Conservation (phyloP, 352 stramenopile species). For the Pythium coloratum region DNA sequence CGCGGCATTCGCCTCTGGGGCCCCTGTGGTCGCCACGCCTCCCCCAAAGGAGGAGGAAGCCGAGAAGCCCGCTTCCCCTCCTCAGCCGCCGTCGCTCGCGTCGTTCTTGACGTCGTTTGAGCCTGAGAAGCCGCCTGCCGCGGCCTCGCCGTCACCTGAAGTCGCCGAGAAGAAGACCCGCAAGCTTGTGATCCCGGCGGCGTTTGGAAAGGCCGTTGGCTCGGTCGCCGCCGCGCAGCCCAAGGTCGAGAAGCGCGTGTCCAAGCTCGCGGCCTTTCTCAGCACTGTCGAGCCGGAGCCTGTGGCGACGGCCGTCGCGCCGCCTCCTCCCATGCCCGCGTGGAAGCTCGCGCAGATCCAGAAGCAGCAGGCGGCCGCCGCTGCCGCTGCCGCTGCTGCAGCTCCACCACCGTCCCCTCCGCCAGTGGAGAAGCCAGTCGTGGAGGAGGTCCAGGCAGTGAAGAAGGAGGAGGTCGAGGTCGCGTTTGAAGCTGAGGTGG, state of each 20-base stretch:
- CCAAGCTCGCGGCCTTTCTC: constrained; percentile 65
- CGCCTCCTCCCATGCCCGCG: constrained; percentile 13
- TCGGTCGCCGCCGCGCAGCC: background rate
- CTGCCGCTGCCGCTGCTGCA: too few relatives aligned
- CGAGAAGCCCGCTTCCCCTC: constrained; percentile 7
- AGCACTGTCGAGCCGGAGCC: constrained; percentile 53
- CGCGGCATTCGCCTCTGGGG: constrained; percentile 36
- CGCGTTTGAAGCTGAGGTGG: constrained; percentile 13
- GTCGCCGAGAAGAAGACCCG: constrained; percentile 26
- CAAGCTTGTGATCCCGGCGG: constrained; percentile 36
- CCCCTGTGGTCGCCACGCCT: constrained; percentile 11
- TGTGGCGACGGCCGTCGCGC: constrained; percentile 7
- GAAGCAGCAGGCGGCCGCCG: background rate
- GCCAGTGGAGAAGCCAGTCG: constrained; percentile 7
- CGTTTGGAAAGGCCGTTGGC: constrained; percentile 24
- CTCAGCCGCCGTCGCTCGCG: constrained; percentile 15
- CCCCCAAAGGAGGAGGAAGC: constrained; percentile 12
- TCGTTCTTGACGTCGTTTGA: constrained; percentile 24
- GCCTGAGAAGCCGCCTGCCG: constrained; percentile 3
- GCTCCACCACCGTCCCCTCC: too few relatives aligned
- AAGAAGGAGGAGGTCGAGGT: constrained; percentile 27
- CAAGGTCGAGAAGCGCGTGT: constrained; percentile 28
- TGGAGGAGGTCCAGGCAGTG: background rate
- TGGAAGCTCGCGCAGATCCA: constrained; percentile 3
- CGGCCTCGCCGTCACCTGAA: background rate